Conservation (phyloP, 495 filamentous ascomycete species). For the Neurospora sp. region DNA sequence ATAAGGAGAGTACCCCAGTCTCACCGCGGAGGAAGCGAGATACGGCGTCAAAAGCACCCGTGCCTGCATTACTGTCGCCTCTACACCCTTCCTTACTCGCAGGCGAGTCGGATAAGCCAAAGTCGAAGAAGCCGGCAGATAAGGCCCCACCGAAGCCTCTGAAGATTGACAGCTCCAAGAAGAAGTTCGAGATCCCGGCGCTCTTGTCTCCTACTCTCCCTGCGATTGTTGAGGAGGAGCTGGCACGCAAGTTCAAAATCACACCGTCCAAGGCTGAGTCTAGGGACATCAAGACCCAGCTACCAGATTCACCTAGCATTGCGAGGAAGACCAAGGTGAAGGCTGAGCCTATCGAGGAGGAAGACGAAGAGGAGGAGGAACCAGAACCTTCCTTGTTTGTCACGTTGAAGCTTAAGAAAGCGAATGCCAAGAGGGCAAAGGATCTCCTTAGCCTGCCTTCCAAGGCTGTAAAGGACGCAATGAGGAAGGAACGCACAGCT, state of each 20-base stretch:
- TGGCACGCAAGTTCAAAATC: constrained; percentile 24
- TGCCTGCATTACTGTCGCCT: constrained; percentile 32
- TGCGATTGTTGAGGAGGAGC: constrained; percentile 32
- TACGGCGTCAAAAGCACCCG: constrained; percentile 13
- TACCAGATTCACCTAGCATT: constrained; percentile 26
- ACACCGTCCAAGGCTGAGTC: constrained; percentile 23
- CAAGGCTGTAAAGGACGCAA: constrained; percentile 27
- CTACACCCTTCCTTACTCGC: constrained; percentile 30
- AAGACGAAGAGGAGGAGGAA: constrained; percentile 16
- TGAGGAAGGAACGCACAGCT: constrained; percentile 30
- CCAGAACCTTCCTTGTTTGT: constrained; percentile 15
- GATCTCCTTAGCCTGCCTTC: constrained; percentile 35
- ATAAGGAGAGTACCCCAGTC: constrained; percentile 17
- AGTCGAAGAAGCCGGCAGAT: constrained; percentile 20
- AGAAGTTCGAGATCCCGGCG: constrained; percentile 21
- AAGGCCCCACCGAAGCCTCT: constrained; percentile 17
- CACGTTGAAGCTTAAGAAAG: constrained; percentile 34
- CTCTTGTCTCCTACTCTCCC: constrained; percentile 41
- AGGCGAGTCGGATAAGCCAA: constrained; percentile 17
- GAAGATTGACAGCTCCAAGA: constrained; percentile 17
- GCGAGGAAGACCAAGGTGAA: constrained; percentile 27
- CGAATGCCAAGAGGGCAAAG: constrained; percentile 28
- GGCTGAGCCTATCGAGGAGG: constrained; percentile 18
- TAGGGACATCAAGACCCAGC: constrained; percentile 19
- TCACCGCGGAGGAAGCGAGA: constrained; percentile 29